Evolutionary conservation across 1,284 basidiomycete species (phyloP).

Genomic region (Rhizopogon hawkerae): DNA sequence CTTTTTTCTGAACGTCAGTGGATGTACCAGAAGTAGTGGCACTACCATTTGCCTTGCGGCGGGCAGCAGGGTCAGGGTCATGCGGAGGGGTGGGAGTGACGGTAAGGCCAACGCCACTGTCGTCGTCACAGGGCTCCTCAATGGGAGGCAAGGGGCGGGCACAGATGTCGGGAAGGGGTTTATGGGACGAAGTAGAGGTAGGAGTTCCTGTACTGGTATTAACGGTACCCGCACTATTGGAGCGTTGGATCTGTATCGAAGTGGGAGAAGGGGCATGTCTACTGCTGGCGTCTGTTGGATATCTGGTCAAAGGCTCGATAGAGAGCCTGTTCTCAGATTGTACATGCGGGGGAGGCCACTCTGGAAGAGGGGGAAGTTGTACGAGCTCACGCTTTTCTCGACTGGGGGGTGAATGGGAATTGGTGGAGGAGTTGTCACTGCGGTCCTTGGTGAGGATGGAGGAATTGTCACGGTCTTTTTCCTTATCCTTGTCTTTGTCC

Average conservation of each 20-base stretch:
- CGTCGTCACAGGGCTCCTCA: conserved; percentile 33
- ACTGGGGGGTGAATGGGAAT: conserved; percentile 20
- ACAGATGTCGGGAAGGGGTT: conserved; percentile 61
- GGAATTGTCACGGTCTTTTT: conserved; percentile 25
- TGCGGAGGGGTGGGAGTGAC: conserved; percentile 22
- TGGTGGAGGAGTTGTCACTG: conserved; percentile 24
- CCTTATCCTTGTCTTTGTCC: conserved; percentile 41
- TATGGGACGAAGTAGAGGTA: conserved; percentile 44
- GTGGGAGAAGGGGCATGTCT: conserved; percentile 8
- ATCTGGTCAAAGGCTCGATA: conserved; percentile 7
- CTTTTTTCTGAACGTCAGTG: conserved; percentile 62
- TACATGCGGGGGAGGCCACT: conserved; percentile 44
- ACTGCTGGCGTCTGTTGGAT: conserved; percentile 9
- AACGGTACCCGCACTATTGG: conserved; percentile 24
- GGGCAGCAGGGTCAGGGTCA: conserved; percentile 35
- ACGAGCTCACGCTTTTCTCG: conserved; percentile 55
- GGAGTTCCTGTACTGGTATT: conserved; percentile 37
- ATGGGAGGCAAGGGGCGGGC: conserved; percentile 45
- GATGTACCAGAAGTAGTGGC: conserved; percentile 25
- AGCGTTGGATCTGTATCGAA: conserved; percentile 22
- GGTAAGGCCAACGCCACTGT: conserved; percentile 27
- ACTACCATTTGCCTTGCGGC: conserved; percentile 43
- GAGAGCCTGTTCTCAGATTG: conserved; percentile 11
- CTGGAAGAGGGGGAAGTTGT: conserved; percentile 45
- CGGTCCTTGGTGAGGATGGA: conserved; percentile 21